Conservation (phyloP, 306 rosid species). For the Coriaria nepalensis region DNA sequence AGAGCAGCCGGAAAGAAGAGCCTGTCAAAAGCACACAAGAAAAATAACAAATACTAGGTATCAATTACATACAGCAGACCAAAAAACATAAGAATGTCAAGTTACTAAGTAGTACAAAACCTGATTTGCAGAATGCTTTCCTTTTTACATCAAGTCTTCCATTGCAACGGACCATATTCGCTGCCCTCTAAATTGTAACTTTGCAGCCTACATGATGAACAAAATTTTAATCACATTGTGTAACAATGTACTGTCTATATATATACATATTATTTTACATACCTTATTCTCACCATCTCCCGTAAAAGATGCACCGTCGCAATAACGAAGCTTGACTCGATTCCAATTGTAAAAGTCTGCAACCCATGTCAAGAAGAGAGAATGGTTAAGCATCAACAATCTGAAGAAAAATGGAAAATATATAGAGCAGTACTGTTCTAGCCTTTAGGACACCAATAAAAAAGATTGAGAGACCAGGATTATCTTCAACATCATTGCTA, state of each 20-base stretch:
- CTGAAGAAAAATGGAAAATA: neutral
- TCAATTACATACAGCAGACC: conserved; percentile 4
- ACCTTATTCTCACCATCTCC: conserved; percentile 79
- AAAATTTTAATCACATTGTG: neutral
- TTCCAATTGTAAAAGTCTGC: conserved; percentile 94
- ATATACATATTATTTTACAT: conserved; percentile 1
- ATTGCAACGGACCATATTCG: conserved; percentile 86
- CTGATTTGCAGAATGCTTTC: conserved; percentile 78
- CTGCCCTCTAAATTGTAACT: conserved; percentile 80
- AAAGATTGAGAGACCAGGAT: conserved; percentile 53
- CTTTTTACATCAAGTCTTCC: conserved; percentile 73
- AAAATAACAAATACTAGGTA: neutral
- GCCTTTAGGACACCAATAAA: too few species aligned
- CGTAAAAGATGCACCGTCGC: conserved; percentile 91
- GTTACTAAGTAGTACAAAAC: conserved; percentile 6
- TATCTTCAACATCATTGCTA: conserved; percentile 59
- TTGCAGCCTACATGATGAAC: conserved; percentile 27
- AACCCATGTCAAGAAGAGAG: conserved; percentile 9
- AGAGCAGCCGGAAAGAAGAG: conserved; percentile 95
- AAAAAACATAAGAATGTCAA: neutral
- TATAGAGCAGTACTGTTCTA: too few species aligned
- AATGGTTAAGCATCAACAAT: conserved; percentile 2
- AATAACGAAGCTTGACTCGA: conserved; percentile 85
- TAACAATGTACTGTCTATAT: neutral
- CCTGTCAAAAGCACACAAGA: conserved; percentile 26